phyloP scores from a whole-genome alignment of 2,329 filamentous ascomycete species.

The Phaeosphaeria sp. region DNA sequence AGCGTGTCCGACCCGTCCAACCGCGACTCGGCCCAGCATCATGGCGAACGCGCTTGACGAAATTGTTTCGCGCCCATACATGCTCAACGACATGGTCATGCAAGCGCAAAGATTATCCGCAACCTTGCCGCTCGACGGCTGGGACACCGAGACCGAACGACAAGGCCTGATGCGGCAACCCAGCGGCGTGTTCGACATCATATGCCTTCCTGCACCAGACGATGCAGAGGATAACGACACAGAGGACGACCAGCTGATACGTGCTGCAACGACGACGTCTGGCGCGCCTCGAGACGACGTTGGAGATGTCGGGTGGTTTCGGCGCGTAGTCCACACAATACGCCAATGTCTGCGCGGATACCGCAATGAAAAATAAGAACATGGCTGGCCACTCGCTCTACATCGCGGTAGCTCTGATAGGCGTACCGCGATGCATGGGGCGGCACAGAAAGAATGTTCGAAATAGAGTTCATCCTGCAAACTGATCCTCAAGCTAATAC shows the following conservation, averaged over 20 bases:
- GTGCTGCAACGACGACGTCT: neutral
- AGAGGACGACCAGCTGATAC: neutral
- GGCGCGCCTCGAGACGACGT: neutral
- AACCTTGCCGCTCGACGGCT: constrained; percentile 24
- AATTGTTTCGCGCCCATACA: constrained; percentile 12
- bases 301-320: neutral
- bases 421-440: neutral
- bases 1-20: neutral
- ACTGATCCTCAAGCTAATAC: constrained; percentile 19
- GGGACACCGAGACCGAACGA: constrained; percentile 3
- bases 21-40: neutral
- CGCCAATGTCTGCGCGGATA: neutral
- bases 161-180: constrained; percentile 4
- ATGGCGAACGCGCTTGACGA: neutral
- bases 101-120: constrained; percentile 19
- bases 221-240: too few relatives aligned
- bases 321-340: neutral
- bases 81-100: constrained; percentile 22
- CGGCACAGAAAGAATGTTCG: neutral
- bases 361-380: constrained; percentile 3
- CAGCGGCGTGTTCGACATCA: constrained; percentile 15
- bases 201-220: neutral
- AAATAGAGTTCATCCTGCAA: neutral
- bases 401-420: neutral
- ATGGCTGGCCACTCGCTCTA: neutral